Conservation (phyloP, 257 asterid genomes). For the Solanum raphanifolium region DNA sequence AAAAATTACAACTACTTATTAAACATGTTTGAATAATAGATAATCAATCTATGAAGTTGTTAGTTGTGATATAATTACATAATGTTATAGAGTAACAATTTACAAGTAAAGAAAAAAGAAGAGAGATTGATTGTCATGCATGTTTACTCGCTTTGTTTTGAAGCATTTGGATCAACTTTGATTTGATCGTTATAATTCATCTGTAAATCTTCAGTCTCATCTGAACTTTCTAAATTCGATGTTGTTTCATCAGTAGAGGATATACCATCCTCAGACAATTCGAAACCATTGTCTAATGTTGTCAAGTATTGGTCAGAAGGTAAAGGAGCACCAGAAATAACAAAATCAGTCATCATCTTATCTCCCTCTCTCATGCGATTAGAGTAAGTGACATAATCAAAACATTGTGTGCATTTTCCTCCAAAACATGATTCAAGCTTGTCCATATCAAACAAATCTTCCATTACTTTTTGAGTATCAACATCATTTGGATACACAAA, state of each 20-base stretch:
- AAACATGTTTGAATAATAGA: not conserved
- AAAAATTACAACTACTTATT: not conserved
- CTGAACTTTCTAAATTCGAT: constrained; percentile 7
- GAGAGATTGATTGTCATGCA: not conserved
- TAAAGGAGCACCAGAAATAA: constrained; percentile 11
- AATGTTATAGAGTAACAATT: not conserved
- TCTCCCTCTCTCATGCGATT: constrained; percentile 43
- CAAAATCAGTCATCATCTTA: constrained; percentile 10
- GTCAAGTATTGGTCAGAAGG: constrained; percentile 14
- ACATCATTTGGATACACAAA: constrained; percentile 46
- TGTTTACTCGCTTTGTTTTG: not conserved
- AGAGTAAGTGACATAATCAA: constrained; percentile 32
- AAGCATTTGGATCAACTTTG: not conserved
- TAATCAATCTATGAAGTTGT: not conserved
- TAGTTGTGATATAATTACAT: not conserved
- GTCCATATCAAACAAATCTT: constrained; percentile 37
- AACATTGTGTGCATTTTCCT: constrained; percentile 19
- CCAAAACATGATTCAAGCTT: constrained; percentile 41
- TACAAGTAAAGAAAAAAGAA: not conserved
- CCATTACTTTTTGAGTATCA: constrained; percentile 39
- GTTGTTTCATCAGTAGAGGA: constrained; percentile 11
- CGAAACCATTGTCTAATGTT: constrained; percentile 16
- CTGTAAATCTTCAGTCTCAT: constrained; percentile 10
- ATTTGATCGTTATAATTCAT: constrained; percentile 1
- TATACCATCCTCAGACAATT: constrained; percentile 21